Evolutionary conservation across 306 rosid genomes (phyloP).

Genomic region (Hippophae tibetana): DNA sequence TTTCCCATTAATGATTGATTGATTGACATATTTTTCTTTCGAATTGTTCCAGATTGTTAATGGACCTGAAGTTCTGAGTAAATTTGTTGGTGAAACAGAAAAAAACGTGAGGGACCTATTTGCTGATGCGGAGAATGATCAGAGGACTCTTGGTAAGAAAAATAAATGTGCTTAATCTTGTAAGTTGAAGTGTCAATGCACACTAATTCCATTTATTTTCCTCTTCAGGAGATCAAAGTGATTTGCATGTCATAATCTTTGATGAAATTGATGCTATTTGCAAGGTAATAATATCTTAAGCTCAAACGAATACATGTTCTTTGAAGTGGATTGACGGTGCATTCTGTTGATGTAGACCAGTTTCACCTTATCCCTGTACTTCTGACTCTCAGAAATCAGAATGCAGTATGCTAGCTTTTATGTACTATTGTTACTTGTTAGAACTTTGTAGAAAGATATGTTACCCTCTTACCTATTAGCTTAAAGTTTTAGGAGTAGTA

Average conservation of each 20-base stretch:
- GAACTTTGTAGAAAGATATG: too few species aligned
- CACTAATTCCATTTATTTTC: slow-evolving; percentile 21
- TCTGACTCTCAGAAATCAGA: too few species aligned
- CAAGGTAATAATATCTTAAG: slow-evolving; percentile 52
- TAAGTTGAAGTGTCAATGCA: slow-evolving; percentile 18
- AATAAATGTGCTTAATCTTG: slow-evolving; percentile 14
- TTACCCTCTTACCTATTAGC: too few species aligned
- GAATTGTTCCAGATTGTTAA: slow-evolving; percentile 61
- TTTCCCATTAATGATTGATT: slow-evolving; percentile 14
- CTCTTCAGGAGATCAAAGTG: slow-evolving; percentile 82
- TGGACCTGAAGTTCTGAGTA: slow-evolving; percentile 97
- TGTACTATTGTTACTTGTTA: too few species aligned
- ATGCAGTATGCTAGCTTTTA: too few species aligned
- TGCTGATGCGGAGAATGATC: slow-evolving; percentile 98
- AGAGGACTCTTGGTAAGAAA: slow-evolving; percentile 63
- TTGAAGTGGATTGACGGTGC: slow-evolving; percentile 12
- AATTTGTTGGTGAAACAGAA: slow-evolving; percentile 96
- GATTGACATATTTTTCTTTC: slow-evolving; percentile 11
- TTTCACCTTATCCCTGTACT: too few species aligned
- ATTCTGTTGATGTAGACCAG: not conserved
- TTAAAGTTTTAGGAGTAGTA: too few species aligned
- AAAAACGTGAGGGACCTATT: slow-evolving; percentile 96
- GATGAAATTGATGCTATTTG: slow-evolving; percentile 99
- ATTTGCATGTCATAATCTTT: slow-evolving; percentile 93
- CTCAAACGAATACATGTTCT: slow-evolving; percentile 6